phyloP scores from a whole-genome alignment of 352 stramenopile genomes.

The Phytophthora niederhauseri region DNA sequence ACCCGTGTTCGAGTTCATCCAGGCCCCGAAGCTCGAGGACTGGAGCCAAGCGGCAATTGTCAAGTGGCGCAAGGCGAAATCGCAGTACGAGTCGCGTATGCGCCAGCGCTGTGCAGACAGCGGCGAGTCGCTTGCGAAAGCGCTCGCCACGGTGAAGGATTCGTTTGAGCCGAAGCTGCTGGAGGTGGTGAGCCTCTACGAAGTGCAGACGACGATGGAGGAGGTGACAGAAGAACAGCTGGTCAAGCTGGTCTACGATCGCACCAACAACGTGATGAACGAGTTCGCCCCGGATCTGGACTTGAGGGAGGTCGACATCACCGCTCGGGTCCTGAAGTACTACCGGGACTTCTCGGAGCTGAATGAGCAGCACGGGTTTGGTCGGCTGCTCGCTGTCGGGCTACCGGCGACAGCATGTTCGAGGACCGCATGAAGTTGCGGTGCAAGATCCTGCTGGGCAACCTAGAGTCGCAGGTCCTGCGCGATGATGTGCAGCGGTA shows the following conservation, averaged over 20 bases:
- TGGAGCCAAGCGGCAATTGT: too few species aligned
- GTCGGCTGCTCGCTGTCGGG: background rate
- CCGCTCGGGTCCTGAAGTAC: conserved; percentile 14
- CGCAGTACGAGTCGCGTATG: too few species aligned
- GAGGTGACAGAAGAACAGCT: conserved; percentile 16
- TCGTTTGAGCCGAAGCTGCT: conserved; percentile 21
- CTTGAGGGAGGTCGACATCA: conserved; percentile 6
- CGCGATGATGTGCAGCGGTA: conserved; percentile 8
- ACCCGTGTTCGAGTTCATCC: conserved; percentile 24
- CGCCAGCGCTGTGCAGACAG: conserved; percentile 20
- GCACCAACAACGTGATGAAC: conserved; percentile 10
- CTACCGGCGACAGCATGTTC: background rate
- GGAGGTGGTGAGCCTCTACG: conserved; percentile 16
- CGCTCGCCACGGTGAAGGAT: conserved; percentile 13
- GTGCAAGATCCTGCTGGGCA: conserved; percentile 4
- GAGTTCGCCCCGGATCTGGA: conserved; percentile 14
- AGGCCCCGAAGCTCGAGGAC: conserved; percentile 16
- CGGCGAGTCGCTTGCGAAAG: conserved; percentile 15
- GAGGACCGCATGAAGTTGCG: conserved; percentile 9
- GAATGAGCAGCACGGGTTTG: conserved; percentile 8
- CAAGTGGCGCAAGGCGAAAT: too few species aligned
- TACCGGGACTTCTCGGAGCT: conserved; percentile 7
- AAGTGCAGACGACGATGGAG: conserved; percentile 8
- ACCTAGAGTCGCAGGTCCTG: background rate
- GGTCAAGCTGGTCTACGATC: background rate